These are phyloP conservation scores for Lodderomyces jiufengensis DNA, from an alignment of 1,139 yeast species.

Conservation along the genomic window DNA sequence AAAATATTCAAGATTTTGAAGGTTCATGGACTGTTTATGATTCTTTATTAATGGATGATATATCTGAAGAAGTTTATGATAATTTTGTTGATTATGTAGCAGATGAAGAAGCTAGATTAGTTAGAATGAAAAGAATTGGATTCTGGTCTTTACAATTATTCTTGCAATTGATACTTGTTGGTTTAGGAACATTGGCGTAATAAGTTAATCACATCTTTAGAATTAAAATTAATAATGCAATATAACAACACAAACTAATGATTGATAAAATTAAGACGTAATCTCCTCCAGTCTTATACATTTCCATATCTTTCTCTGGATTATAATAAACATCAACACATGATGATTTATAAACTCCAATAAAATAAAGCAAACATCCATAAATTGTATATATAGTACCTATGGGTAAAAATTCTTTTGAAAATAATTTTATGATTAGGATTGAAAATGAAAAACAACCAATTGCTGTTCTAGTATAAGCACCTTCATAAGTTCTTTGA, in stretches of 20 bases:
- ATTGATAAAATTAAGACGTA: conserved; percentile 40
- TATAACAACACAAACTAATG: conserved; percentile 45
- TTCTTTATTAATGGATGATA: conserved; percentile 84
- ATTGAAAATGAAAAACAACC: conserved; percentile 45
- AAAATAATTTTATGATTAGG: conserved; percentile 50
- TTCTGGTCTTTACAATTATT: conserved; percentile 90
- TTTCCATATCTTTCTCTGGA: conserved; percentile 36
- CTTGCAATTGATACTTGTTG: conserved; percentile 76
- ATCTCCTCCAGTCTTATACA: conserved; percentile 50
- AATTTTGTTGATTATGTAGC: conserved; percentile 86
- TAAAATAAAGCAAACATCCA: conserved; percentile 45
- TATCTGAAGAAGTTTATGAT: conserved; percentile 85
- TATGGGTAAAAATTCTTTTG: conserved; percentile 49
- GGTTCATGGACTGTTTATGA: conserved; percentile 98
- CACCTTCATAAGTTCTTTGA: conserved; percentile 61
- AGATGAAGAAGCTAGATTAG: conserved; percentile 73
- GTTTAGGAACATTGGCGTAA: conserved; percentile 54
- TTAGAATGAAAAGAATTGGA: conserved; percentile 78
- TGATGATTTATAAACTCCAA: conserved; percentile 45
- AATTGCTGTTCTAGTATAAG: conserved; percentile 53
- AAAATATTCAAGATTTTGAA: conserved; percentile 75
- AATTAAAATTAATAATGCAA: conserved; percentile 41
- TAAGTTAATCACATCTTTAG: conserved; percentile 31
- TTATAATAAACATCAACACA: conserved; percentile 46
- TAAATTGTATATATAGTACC: conserved; percentile 53